Percentiles rank a stretch among this genome's conserved stretches.
Evolutionary conservation across 1,139 yeast species (phyloP).

Genomic region (Lodderomyces parapsilosis): DNA sequence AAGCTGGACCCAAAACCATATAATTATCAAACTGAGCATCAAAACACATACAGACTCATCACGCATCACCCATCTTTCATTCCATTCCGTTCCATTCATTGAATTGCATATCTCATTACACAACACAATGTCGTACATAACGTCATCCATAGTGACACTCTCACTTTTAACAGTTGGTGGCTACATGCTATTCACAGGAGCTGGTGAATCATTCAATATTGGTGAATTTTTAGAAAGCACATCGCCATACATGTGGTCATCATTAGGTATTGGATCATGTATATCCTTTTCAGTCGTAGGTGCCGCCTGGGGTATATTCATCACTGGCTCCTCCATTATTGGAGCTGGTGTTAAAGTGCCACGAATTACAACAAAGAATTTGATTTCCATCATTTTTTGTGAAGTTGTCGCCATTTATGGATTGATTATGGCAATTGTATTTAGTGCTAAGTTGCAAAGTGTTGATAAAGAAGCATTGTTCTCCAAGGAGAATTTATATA

Average conservation of each 20-base stretch:
- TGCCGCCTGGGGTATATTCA: slow-evolving; percentile 99
- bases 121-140: slow-evolving; percentile 11
- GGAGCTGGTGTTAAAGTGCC: slow-evolving; percentile 99
- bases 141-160: slow-evolving; percentile 23
- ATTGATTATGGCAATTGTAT: slow-evolving; percentile 95
- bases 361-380: slow-evolving; percentile 93
- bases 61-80: not conserved
- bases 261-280: slow-evolving; percentile 86
- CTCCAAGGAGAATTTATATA: slow-evolving; percentile 85
- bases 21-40: not conserved
- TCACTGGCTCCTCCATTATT: slow-evolving; percentile 89
- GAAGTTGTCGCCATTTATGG: slow-evolving; percentile 99
- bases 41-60: not conserved
- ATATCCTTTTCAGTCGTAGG: slow-evolving; percentile 95
- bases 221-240: slow-evolving; percentile 84
- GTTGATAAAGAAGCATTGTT: slow-evolving; percentile 63
- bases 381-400: slow-evolving; percentile 95
- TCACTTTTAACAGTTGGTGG: slow-evolving; percentile 44
- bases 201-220: slow-evolving; percentile 86
- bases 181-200: slow-evolving; percentile 84
- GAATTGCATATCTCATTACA: not conserved
- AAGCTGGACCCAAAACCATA: not conserved
- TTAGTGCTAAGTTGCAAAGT: slow-evolving; percentile 80
- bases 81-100: not conserved
- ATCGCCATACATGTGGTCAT: slow-evolving; percentile 98